phyloP scores from a whole-genome alignment of 1,284 basidiomycete genomes.

The Laetiporus sulphureus region DNA sequence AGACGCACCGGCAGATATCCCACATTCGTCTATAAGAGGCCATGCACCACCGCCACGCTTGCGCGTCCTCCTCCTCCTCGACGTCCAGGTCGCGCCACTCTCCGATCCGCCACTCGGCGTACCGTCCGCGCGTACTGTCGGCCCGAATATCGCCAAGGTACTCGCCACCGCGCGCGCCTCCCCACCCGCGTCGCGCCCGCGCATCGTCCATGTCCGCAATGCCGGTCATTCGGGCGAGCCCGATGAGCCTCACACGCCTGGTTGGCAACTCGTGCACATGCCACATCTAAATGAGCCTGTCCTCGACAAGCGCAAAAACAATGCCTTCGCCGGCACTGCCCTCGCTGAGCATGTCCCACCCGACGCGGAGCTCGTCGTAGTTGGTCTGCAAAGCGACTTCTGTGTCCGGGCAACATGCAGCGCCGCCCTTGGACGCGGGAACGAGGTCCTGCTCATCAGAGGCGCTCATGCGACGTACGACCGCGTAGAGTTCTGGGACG shows the following conservation, averaged over 20 bases:
- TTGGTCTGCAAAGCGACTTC: slow-evolving; percentile 63
- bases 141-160: slow-evolving; percentile 41
- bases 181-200: slow-evolving; percentile 42
- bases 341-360: slow-evolving; percentile 41
- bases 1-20: too few species aligned
- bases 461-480: slow-evolving; percentile 63
- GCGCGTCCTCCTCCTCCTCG: slow-evolving; percentile 54
- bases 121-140: slow-evolving; percentile 36
- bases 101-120: slow-evolving; percentile 41
- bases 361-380: slow-evolving; percentile 54
- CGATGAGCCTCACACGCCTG: slow-evolving; percentile 44
- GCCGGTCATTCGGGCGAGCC: slow-evolving; percentile 50
- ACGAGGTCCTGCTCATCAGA: slow-evolving; percentile 54
- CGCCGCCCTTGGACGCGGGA: slow-evolving; percentile 54
- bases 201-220: slow-evolving; percentile 63
- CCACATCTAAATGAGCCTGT: slow-evolving; percentile 43
- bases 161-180: slow-evolving; percentile 45
- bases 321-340: slow-evolving; percentile 54
- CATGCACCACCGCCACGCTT: slow-evolving; percentile 7
- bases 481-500: slow-evolving; percentile 51
- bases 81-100: slow-evolving; percentile 49
- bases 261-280: slow-evolving; percentile 52
- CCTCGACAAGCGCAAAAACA: slow-evolving; percentile 63
- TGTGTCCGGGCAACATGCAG: slow-evolving; percentile 59
- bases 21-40: too few species aligned